Conservation (phyloP, 2,329 filamentous ascomycete species). For the Phyllosticta citriasiana region DNA sequence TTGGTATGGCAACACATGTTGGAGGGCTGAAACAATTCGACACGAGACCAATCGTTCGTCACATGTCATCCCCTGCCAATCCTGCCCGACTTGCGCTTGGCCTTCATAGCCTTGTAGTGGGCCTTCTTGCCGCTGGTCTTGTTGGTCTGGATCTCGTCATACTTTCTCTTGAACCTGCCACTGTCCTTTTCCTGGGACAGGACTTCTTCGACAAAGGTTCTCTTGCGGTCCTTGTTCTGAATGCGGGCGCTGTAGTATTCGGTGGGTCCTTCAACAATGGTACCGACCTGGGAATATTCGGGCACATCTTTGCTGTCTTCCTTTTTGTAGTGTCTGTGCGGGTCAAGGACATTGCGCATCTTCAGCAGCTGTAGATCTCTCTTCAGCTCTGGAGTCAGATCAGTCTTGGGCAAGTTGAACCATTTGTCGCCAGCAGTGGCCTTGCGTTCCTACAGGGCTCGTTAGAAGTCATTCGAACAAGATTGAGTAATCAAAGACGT, state of each 20-base stretch:
- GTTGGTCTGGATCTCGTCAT: constrained; percentile 67
- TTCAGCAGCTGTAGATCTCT: constrained; percentile 81
- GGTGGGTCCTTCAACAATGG: constrained; percentile 76
- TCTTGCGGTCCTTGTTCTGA: constrained; percentile 77
- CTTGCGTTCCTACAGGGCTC: constrained; percentile 40
- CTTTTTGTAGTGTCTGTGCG: constrained; percentile 88
- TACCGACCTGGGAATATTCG: constrained; percentile 80
- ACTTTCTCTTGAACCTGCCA: constrained; percentile 76
- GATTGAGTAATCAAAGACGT: constrained; percentile 1
- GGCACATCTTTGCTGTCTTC: constrained; percentile 63
- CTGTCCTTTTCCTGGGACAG: constrained; percentile 56
- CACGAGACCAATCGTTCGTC: not conserved
- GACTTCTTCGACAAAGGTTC: constrained; percentile 77
- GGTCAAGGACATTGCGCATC: constrained; percentile 81
- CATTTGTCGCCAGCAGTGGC: constrained; percentile 68
- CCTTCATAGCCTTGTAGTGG: constrained; percentile 72
- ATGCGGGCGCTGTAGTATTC: constrained; percentile 77
- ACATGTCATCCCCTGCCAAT: constrained; percentile 24
- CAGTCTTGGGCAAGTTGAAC: constrained; percentile 80
- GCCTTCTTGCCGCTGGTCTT: constrained; percentile 85
- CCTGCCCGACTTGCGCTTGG: constrained; percentile 37
- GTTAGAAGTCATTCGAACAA: not conserved
- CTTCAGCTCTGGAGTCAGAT: constrained; percentile 75
- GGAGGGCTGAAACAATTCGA: not conserved
- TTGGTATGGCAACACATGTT: not conserved